Conservation (phyloP, 106 monocot genomes). For the Platanthera guangdongensis region DNA sequence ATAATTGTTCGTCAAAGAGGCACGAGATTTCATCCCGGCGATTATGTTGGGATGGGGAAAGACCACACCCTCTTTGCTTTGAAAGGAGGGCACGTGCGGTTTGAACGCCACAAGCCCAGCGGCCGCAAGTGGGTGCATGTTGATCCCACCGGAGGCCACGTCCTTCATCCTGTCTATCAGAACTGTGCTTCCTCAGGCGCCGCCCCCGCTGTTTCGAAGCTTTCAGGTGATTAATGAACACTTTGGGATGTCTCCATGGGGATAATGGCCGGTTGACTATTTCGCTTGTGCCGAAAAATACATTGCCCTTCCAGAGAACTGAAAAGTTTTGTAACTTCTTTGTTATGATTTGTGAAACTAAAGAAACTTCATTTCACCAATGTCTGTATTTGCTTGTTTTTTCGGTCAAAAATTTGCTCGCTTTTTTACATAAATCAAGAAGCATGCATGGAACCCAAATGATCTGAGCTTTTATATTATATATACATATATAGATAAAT, state of each 20-base stretch:
- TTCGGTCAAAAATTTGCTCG: too few relatives aligned
- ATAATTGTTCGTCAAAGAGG: conserved; percentile 93
- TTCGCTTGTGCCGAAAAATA: neutral
- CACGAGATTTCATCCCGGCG: conserved; percentile 81
- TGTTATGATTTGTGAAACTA: neutral
- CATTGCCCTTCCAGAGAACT: neutral
- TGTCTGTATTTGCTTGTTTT: too few relatives aligned
- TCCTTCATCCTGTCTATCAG: conserved; percentile 72
- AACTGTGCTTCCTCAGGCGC: conserved; percentile 16
- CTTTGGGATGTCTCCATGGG: neutral
- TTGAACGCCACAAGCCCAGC: conserved; percentile 77
- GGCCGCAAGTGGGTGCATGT: conserved; percentile 93
- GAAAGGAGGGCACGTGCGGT: conserved; percentile 87
- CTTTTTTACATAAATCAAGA: too few relatives aligned
- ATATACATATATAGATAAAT: too few relatives aligned
- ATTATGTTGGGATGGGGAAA: conserved; percentile 92
- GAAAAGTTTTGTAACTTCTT: neutral
- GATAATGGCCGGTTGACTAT: neutral
- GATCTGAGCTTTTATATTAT: too few relatives aligned
- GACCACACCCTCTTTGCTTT: conserved; percentile 88
- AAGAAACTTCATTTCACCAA: too few relatives aligned
- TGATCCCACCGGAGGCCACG: conserved; percentile 69
- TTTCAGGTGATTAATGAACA: neutral
- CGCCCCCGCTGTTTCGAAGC: neutral
- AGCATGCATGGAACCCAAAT: too few relatives aligned